Base-by-base conservation (phyloP, 2,329 filamentous ascomycete species). In the Hymenoscyphus fraxineus region DNA sequence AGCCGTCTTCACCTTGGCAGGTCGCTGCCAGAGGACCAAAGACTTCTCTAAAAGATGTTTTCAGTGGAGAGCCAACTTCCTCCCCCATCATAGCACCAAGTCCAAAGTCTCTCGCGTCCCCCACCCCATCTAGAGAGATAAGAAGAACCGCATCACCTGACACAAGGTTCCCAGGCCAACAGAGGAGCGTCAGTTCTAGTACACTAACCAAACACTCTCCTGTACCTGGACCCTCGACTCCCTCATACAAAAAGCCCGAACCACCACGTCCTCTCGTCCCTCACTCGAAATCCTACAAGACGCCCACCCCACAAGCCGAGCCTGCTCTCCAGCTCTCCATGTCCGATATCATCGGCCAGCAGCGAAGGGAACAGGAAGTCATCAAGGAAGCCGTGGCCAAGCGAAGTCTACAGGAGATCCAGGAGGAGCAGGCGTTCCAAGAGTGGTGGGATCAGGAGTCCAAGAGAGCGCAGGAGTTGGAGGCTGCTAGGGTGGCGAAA, bases 391-490 rank as follows among this genome's bases (percentile, higher is more conserved):
- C 93, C 0, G 88, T 88, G 12, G 91, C 93, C 1, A 97, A 96
- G 78, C 85, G 94, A 63, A 95, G 91, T 68, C 79, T 99, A 38
- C 88, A 96, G 73, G 95, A 98, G 68, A 99, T 99, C 65, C 95
- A 99, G 76, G 88, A 95, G 69, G 95, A 99, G 77, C 95, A 99
- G 74, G 92, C 92, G 60, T 99, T 99, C 75, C 92, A 97, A 75
- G 88, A 96, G 75, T 97, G 93, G 93, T 97, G 93, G 93, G 92
- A 96, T 69, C 88, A 90, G 67, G 93, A 97, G 76, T 92, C 88
- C 71, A 83, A 83, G 65, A 83, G 90, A 35, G 85, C 89, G 44
- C 88, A 89, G 68, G 72, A 75, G 63, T 71, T 73, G 58, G 74
- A 73, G 61, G 71, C 70, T 44, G 65, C 65, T 2, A 69, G 66